These are phyloP conservation scores for Pterocarpus santalinus DNA, from an alignment of 306 rosid genomes.

Conservation along the genomic window DNA sequence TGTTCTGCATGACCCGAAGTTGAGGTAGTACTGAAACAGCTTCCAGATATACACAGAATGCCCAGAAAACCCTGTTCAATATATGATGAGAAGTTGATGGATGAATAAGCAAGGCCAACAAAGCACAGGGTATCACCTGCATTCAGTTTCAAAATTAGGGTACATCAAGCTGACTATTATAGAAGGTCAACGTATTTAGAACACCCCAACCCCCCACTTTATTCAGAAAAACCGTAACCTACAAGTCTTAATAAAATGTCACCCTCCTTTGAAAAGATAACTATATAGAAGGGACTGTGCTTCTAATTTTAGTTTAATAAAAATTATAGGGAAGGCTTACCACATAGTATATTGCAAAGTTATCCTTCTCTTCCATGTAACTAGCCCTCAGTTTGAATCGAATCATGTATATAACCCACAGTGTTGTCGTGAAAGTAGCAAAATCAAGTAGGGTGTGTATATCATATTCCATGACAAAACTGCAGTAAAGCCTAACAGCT, in stretches of 20 bases:
- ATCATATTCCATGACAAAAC: conserved; percentile 98
- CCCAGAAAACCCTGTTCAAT: conserved; percentile 92
- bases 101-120: conserved; percentile 87
- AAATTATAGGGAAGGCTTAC: conserved; percentile 56
- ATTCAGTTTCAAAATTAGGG: conserved; percentile 52
- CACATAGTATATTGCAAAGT: conserved; percentile 90
- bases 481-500: conserved; percentile 96
- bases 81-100: conserved; percentile 96
- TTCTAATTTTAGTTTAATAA: conserved; percentile 22
- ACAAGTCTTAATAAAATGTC: background rate
- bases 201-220: conserved; percentile 5
- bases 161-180: conserved; percentile 41
- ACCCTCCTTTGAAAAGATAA: background rate
- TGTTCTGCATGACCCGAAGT: conserved; percentile 97
- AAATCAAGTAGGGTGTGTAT: conserved; percentile 94
- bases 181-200: conserved; percentile 16
- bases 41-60: conserved; percentile 97
- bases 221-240: background rate
- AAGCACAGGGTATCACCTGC: conserved; percentile 92
- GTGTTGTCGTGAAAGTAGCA: conserved; percentile 82
- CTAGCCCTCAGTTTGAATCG: conserved; percentile 93
- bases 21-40: conserved; percentile 97
- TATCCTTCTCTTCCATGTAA: conserved; percentile 99
- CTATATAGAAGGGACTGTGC: background rate
- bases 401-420: conserved; percentile 97